A percentile compares a stretch with the other conserved stretches of the same genome.
These are phyloP conservation scores for Alternaria gaisen DNA, from an alignment of 2,329 filamentous ascomycete genomes.

Conservation along the genomic window DNA sequence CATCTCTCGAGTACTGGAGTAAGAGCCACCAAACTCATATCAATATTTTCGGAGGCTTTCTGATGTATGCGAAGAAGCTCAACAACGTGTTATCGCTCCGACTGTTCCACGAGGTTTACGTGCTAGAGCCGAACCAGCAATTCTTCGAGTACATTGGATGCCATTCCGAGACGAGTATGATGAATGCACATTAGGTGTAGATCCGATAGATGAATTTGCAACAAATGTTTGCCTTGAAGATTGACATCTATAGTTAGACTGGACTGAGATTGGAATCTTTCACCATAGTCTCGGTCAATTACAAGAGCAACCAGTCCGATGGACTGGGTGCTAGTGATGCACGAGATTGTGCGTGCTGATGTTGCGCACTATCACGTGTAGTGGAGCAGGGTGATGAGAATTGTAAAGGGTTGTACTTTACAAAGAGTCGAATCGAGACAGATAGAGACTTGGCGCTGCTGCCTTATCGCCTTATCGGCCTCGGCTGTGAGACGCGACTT, in stretches of 20 bases:
- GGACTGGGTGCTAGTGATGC: not conserved
- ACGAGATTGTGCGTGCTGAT: not conserved
- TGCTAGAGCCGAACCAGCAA: conserved; percentile 53
- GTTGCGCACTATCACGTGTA: not conserved
- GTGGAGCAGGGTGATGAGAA: not conserved
- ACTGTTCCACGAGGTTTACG: conserved; percentile 55
- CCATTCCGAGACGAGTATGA: conserved; percentile 51
- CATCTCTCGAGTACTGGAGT: conserved; percentile 53
- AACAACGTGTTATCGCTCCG: conserved; percentile 49
- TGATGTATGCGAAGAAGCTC: conserved; percentile 52
- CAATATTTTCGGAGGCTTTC: conserved; percentile 54
- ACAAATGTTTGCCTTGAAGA: not conserved
- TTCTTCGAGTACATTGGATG: conserved; percentile 56
- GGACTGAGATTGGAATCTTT: not conserved
- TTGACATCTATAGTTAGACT: not conserved
- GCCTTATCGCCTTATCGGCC: conserved; percentile 34
- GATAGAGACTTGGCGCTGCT: conserved; percentile 12
- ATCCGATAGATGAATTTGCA: not conserved
- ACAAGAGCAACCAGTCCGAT: not conserved
- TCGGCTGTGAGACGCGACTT: conserved; percentile 17
- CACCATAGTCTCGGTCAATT: not conserved
- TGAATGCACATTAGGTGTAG: conserved; percentile 9
- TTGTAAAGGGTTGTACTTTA: not conserved
- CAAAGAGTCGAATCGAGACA: too few species aligned
- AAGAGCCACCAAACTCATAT: conserved; percentile 54